Conservation (phyloP, 441 rosid species). For the Omphalea diandra region DNA sequence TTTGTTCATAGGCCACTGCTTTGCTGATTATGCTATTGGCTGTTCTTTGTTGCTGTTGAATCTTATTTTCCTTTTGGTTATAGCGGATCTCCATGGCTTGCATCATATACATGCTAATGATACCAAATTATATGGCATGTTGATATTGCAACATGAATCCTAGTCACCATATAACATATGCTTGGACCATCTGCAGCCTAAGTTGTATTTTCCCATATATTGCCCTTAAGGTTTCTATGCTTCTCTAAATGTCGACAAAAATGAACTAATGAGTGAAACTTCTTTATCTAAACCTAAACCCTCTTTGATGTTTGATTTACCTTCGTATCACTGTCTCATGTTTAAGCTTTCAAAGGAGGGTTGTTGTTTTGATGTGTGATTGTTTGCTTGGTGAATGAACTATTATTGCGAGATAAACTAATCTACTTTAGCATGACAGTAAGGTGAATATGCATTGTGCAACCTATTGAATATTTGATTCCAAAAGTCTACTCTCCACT, state of each 20-base stretch:
- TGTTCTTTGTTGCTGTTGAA: background rate
- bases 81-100: background rate
- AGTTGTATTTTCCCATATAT: background rate
- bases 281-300: background rate
- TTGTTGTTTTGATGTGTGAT: background rate
- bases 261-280: background rate
- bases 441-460: background rate
- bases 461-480: background rate
- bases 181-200: background rate
- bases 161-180: background rate
- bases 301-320: background rate
- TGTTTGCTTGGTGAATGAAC: background rate
- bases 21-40: background rate
- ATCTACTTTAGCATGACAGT: background rate
- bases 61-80: background rate
- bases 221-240: background rate
- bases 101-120: background rate
- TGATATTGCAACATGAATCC: too few species aligned
- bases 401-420: background rate
- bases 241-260: too few species aligned
- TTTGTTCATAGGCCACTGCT: background rate
- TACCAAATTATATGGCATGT: too few species aligned
- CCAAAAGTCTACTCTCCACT: background rate
- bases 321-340: background rate
- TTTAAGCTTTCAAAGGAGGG: background rate